phyloP scores from a whole-genome alignment of 371 early-diverging fungal genomes.

The Circinella umbellata region DNA sequence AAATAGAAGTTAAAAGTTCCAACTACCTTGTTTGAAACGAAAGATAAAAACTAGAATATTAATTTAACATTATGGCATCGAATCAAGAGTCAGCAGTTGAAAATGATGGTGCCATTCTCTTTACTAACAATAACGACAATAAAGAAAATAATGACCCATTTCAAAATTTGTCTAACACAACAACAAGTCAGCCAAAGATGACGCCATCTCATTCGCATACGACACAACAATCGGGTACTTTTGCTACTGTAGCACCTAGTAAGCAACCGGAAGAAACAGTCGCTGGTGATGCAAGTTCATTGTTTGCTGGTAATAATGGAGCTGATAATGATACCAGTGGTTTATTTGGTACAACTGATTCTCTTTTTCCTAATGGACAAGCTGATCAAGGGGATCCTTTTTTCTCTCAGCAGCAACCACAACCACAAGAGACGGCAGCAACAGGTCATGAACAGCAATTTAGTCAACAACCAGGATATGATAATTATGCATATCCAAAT shows the following conservation, averaged over 20 bases:
- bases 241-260: not conserved
- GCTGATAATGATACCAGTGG: constrained; percentile 7
- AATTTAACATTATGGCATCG: constrained; percentile 2
- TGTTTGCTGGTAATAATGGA: constrained; percentile 17
- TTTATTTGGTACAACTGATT: constrained; percentile 9
- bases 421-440: constrained; percentile 9
- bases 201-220: not conserved
- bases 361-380: constrained; percentile 5
- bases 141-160: constrained; percentile 12
- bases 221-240: constrained; percentile 6
- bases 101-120: constrained; percentile 13
- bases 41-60: not conserved
- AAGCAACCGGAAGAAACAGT: constrained; percentile 14
- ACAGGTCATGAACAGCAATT: constrained; percentile 14
- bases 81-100: constrained; percentile 10
- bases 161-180: constrained; percentile 10
- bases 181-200: not conserved
- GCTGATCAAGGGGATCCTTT: constrained; percentile 4
- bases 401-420: constrained; percentile 13
- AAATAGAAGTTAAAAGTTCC: too few relatives aligned
- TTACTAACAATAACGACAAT: constrained; percentile 10
- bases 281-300: constrained; percentile 22
- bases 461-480: constrained; percentile 20
- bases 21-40: not conserved
- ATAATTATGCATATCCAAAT: constrained; percentile 17